These are phyloP conservation scores for Talaromyces liani DNA, from an alignment of 495 filamentous ascomycete species.

Conservation along the genomic window DNA sequence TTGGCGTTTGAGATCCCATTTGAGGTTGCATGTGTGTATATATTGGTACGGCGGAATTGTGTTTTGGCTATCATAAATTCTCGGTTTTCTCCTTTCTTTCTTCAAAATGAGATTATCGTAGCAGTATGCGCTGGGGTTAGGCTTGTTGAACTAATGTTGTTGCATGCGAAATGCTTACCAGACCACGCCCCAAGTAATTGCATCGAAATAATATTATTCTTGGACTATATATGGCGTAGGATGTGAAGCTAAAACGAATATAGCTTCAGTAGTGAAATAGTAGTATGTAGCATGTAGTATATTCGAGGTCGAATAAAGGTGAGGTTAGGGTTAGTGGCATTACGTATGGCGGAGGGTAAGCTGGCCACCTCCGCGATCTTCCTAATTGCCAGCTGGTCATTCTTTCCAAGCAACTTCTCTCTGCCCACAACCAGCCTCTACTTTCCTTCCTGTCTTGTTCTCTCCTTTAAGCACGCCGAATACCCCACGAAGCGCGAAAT, in stretches of 20 bases:
- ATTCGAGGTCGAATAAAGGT: too few relatives aligned
- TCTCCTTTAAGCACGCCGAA: background rate
- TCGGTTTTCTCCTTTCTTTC: background rate
- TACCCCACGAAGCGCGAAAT: background rate
- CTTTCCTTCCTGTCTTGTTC: background rate
- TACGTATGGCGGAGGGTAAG: background rate
- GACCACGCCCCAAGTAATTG: too few relatives aligned
- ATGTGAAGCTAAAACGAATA: too few relatives aligned
- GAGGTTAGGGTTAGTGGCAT: background rate
- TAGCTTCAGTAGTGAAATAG: too few relatives aligned
- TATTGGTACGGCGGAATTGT: background rate
- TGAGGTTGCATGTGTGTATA: background rate
- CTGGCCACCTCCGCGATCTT: background rate
- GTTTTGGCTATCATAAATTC: background rate
- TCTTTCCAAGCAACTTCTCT: background rate
- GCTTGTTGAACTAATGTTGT: background rate
- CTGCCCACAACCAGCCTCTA: background rate
- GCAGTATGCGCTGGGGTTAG: background rate
- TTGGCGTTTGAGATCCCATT: background rate
- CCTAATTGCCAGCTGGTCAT: slow-evolving; percentile 6
- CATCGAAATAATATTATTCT: too few relatives aligned
- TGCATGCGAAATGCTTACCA: too few relatives aligned
- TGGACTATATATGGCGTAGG: too few relatives aligned
- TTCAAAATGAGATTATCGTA: background rate
- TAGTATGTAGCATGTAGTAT: too few relatives aligned